Evolutionary conservation across 176 grass and related monocot genomes (phyloP).

Genomic region (Ensete ventricosum): DNA sequence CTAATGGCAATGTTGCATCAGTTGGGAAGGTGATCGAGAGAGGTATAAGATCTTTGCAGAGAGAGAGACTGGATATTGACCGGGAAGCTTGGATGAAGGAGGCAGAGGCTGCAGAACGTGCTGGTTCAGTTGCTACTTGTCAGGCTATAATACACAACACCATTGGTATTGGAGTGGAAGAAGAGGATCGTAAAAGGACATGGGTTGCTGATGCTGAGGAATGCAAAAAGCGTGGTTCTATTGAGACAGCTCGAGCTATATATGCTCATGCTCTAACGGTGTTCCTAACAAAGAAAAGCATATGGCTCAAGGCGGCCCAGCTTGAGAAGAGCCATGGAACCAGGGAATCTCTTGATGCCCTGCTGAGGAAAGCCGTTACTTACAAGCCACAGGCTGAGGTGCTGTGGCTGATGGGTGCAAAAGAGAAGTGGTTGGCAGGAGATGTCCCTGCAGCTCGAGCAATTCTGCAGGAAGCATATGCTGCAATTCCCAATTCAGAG

Average conservation of each 20-base stretch:
- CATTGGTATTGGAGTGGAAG: slow-evolving; percentile 80
- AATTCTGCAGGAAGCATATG: slow-evolving; percentile 94
- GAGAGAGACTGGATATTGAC: slow-evolving; percentile 70
- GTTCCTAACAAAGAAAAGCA: slow-evolving; percentile 70
- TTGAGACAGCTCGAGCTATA: slow-evolving; percentile 91
- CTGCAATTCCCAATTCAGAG: slow-evolving; percentile 84
- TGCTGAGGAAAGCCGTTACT: slow-evolving; percentile 74
- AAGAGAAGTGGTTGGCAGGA: slow-evolving; percentile 89
- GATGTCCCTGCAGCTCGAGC: slow-evolving; percentile 78
- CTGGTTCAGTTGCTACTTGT: slow-evolving; percentile 76
- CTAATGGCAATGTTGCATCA: slow-evolving; percentile 64
- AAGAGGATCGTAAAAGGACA: slow-evolving; percentile 77
- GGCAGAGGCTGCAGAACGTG: slow-evolving; percentile 71
- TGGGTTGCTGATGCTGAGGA: slow-evolving; percentile 99
- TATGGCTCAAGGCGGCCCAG: slow-evolving; percentile 91
- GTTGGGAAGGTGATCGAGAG: slow-evolving; percentile 80
- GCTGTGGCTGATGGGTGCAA: slow-evolving; percentile 91
- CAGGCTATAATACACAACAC: slow-evolving; percentile 82
- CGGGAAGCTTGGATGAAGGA: slow-evolving; percentile 92
- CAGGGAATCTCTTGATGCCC: slow-evolving; percentile 71
- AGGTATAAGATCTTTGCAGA: slow-evolving; percentile 78
- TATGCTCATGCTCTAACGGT: slow-evolving; percentile 78
- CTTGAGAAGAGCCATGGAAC: slow-evolving; percentile 96
- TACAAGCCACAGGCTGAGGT: slow-evolving; percentile 89
- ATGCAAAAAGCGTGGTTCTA: slow-evolving; percentile 84